Evolutionary conservation across 176 grass and related monocot species (phyloP).

Genomic region (Zoysia japonica): DNA sequence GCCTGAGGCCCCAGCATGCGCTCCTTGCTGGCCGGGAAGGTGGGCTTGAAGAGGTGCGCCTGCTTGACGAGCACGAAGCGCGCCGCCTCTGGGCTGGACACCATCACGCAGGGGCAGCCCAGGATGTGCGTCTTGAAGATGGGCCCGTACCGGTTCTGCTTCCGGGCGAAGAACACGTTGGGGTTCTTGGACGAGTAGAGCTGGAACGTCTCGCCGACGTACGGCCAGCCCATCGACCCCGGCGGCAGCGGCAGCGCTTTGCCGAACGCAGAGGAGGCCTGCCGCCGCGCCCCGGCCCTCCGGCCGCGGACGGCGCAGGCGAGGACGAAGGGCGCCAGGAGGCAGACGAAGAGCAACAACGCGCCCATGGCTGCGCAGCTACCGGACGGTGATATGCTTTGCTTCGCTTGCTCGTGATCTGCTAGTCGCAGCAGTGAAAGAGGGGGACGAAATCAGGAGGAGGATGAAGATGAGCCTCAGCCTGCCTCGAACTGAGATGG

Average conservation of each 20-base stretch:
- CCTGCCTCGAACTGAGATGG: background rate
- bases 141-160: conserved; percentile 71
- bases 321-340: conserved; percentile 43
- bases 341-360: conserved; percentile 45
- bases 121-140: conserved; percentile 98
- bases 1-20: conserved; percentile 87
- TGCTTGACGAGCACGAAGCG: conserved; percentile 86
- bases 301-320: conserved; percentile 18
- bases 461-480: background rate
- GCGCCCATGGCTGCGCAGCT: conserved; percentile 32
- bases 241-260: conserved; percentile 66
- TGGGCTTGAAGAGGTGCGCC: conserved; percentile 97
- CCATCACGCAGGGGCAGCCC: conserved; percentile 94
- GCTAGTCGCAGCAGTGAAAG: background rate
- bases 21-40: conserved; percentile 98
- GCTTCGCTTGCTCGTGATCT: background rate
- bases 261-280: background rate
- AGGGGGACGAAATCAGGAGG: background rate
- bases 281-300: background rate
- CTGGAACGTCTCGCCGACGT: conserved; percentile 91
- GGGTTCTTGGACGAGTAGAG: conserved; percentile 85
- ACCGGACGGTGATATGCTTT: background rate
- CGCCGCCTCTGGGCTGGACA: conserved; percentile 96
- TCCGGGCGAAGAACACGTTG: conserved; percentile 77
- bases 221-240: conserved; percentile 92